Percentiles rank a stretch among this genome's conserved stretches.
These are phyloP conservation scores for Diaporthe ampelina DNA, from an alignment of 2,329 filamentous ascomycete genomes.

Conservation along the genomic window DNA sequence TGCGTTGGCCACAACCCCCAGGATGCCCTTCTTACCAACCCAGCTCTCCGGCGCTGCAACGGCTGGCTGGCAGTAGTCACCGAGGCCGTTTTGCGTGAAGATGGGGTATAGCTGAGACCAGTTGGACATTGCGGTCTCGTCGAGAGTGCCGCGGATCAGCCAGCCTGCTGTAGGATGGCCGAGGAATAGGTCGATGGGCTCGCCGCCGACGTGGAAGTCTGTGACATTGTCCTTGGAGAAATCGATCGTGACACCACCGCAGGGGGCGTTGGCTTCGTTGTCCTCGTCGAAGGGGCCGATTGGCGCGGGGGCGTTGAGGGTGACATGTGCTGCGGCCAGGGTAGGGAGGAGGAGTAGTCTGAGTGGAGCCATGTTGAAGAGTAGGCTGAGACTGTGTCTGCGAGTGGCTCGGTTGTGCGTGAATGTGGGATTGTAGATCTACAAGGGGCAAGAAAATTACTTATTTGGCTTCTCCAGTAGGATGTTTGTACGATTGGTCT, in stretches of 20 bases:
- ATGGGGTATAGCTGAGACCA: slow-evolving; percentile 70
- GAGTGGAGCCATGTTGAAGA: slow-evolving; percentile 55
- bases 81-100: slow-evolving; percentile 67
- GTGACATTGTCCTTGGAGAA: slow-evolving; percentile 55
- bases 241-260: slow-evolving; percentile 66
- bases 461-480: neutral
- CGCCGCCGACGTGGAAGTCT: slow-evolving; percentile 71
- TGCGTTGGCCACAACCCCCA: slow-evolving; percentile 65
- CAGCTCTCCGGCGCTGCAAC: slow-evolving; percentile 65
- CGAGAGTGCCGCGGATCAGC: slow-evolving; percentile 71
- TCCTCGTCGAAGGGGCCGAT: slow-evolving; percentile 65
- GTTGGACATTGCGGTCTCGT: slow-evolving; percentile 59
- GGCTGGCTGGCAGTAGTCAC: slow-evolving; percentile 65
- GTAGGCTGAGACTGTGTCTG: neutral
- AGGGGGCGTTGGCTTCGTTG: slow-evolving; percentile 61
- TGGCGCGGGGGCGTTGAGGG: slow-evolving; percentile 60
- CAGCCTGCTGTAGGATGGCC: slow-evolving; percentile 67
- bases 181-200: slow-evolving; percentile 62
- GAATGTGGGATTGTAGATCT: neutral
- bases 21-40: slow-evolving; percentile 67
- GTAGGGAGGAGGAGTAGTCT: slow-evolving; percentile 55
- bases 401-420: neutral
- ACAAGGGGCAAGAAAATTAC: neutral
- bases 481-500: neutral
- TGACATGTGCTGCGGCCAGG: slow-evolving; percentile 66